phyloP scores from a whole-genome alignment of 2,329 filamentous ascomycete species.

The Fusarium pilosicola region DNA sequence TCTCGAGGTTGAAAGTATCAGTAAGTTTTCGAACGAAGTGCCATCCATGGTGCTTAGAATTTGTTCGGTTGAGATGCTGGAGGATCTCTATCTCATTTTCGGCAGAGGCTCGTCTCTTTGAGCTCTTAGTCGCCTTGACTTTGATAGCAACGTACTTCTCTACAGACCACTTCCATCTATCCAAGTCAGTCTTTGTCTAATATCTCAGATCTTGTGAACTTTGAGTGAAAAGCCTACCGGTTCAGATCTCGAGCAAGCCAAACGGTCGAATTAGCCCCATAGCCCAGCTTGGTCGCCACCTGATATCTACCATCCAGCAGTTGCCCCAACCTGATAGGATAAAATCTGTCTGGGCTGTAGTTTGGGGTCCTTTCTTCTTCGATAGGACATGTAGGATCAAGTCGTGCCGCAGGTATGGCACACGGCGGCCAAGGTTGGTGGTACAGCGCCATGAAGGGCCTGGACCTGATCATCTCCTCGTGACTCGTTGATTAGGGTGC shows the following conservation, averaged over 20 bases:
- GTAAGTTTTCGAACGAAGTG: constrained; percentile 35
- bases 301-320: constrained; percentile 33
- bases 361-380: constrained; percentile 35
- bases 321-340: constrained; percentile 25
- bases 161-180: neutral
- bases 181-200: accelerated
- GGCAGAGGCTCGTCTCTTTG: neutral
- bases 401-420: constrained; percentile 12
- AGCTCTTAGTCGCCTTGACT: constrained; percentile 10
- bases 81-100: constrained; percentile 32
- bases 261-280: constrained; percentile 37
- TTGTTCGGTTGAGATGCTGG: constrained; percentile 17
- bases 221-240: neutral
- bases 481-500: accelerated
- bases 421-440: constrained; percentile 12
- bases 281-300: constrained; percentile 35
- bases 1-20: constrained; percentile 22
- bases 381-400: constrained; percentile 8
- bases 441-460: neutral
- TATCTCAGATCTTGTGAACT: neutral
- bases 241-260: constrained; percentile 38
- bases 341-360: constrained; percentile 26
- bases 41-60: constrained; percentile 25
- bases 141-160: constrained; percentile 41
- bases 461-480: neutral